These are phyloP conservation scores for Trichoderma sp. DNA, from an alignment of 2,329 filamentous ascomycete species.

Conservation along the genomic window DNA sequence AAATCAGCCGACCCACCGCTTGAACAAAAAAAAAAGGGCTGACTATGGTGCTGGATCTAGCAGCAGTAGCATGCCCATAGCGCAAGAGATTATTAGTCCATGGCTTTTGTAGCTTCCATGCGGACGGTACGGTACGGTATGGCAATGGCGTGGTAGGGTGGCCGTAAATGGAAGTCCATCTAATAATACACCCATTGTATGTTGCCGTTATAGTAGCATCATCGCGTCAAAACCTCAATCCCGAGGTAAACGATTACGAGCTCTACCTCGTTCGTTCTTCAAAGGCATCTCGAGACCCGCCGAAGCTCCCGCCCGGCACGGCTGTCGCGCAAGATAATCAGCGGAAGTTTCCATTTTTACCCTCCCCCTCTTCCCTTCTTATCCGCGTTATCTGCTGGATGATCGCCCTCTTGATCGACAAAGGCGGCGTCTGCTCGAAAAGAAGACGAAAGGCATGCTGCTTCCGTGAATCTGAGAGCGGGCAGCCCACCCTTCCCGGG, in stretches of 20 bases:
- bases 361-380: neutral
- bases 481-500: neutral
- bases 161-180: conserved; percentile 7
- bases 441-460: neutral
- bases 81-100: neutral
- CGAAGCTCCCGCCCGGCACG: conserved; percentile 19
- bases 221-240: neutral
- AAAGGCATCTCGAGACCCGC: neutral
- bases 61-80: neutral
- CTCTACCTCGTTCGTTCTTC: neutral
- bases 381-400: neutral
- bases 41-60: neutral
- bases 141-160: neutral
- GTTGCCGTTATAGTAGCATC: neutral
- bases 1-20: conserved; percentile 21
- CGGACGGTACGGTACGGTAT: neutral
- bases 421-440: neutral
- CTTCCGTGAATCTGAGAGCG: neutral
- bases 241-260: neutral
- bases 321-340: conserved; percentile 2
- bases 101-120: neutral
- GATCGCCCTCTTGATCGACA: conserved; percentile 1
- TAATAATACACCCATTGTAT: neutral
- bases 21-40: neutral
- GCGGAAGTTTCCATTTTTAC: conserved; percentile 15